Percentiles rank a stretch among this genome's conserved stretches.
Conservation (phyloP, 2,329 filamentous ascomycete species). For the Leptographium flavum region DNA sequence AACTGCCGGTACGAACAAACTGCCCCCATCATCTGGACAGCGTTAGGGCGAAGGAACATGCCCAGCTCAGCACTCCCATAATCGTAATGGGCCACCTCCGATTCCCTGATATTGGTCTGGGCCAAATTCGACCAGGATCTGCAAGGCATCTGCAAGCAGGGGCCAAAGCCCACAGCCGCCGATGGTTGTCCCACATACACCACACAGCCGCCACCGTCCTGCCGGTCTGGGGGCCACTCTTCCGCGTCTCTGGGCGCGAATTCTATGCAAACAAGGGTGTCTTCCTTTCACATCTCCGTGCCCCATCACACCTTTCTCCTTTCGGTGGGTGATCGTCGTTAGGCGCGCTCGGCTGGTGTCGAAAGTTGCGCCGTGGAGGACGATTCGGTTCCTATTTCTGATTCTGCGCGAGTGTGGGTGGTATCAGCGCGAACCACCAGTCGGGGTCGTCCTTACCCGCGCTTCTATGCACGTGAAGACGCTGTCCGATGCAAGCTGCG, state of each 20-base stretch:
- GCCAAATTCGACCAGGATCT: no score
- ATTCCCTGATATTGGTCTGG: no score
- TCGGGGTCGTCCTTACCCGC: background rate
- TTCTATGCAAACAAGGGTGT: background rate
- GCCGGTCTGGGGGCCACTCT: background rate
- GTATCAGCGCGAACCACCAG: no score
- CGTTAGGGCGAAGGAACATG: no score
- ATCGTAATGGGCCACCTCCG: no score
- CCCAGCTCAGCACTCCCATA: no score
- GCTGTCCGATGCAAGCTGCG: background rate
- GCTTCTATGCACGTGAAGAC: background rate
- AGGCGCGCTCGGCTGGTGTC: background rate
- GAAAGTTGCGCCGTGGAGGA: background rate
- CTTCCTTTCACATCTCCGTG: background rate
- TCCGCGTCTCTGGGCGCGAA: background rate
- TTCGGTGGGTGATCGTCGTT: background rate
- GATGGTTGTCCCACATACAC: background rate
- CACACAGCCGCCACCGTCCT: background rate
- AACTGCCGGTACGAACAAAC: no score
- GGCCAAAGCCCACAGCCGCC: background rate
- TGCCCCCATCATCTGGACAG: no score
- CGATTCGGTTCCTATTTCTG: background rate
- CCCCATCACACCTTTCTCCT: background rate
- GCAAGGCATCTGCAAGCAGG: no score
- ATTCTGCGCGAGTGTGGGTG: no score